Base-by-base conservation (phyloP, 2,329 filamentous ascomycete species). In the Cytospora piceae region DNA sequence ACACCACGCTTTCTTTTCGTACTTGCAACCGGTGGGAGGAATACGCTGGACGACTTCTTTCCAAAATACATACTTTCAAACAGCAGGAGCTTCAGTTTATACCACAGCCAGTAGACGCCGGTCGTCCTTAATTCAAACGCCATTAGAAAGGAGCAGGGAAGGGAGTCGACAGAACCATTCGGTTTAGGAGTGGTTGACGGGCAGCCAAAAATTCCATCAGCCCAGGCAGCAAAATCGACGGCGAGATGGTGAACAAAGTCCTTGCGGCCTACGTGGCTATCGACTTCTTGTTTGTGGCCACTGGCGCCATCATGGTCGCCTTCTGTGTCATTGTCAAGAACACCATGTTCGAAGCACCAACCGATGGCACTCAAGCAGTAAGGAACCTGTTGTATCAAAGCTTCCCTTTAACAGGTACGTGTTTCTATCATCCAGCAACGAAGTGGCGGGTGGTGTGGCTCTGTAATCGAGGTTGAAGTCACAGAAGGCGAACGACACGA, bases 281-380 rank as follows among this genome's bases (percentile, higher is more conserved):
- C 72, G 82, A 85, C 73, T 68, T 77, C 64, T 74, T 87, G 70
- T 87, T 87, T 74, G 79, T 83, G 69, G 72, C 77, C 63, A 83
- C 83, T 67, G 85, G 85, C 63, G 79, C 81, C 70, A 75, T 87
- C 72, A 81, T 84, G 73, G 75, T 87, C 67, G 83, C 79, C 65
- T 87, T 87, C 75, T 83, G 80, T 61, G 73, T 87, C 74, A 77
- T 86, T 71, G 83, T 84, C 69, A 77, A 78, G 71, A 81, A 79
- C 67, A 76, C 78, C 65, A 77, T 79, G 74, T 76, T 78, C 73
- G 73, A 82, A 68, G 58, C 69, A 15, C 78, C 83, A 37, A 73
- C 71, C 4, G 76, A 81, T 53, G 85, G 85, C 63, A 72, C 75
- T 63, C 77, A 83, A 64, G 83, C 82, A 32, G 82, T 82, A 34